Evolutionary conservation across 805 yeast species (phyloP).

Genomic region (Maudiozyma barnettii): DNA sequence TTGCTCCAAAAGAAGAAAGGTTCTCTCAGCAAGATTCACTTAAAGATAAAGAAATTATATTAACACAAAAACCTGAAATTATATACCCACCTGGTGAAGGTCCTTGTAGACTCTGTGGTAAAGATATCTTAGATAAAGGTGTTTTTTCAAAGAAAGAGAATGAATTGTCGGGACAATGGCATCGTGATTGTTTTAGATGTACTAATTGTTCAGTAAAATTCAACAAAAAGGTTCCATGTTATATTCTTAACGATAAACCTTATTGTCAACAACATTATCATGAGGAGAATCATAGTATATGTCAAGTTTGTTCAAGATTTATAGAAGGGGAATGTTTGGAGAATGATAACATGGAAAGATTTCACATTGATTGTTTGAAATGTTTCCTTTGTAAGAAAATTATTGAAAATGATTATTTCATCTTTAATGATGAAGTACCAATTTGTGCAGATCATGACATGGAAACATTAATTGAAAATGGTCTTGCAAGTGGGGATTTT

Average conservation of each 20-base stretch:
- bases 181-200: conserved; percentile 75
- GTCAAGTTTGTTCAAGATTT: conserved; percentile 63
- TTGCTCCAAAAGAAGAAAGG: conserved; percentile 2
- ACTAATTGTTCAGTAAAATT: conserved; percentile 49
- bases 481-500: background rate
- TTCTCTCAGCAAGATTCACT: background rate
- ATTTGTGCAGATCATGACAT: conserved; percentile 26
- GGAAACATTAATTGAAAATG: conserved; percentile 8
- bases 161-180: conserved; percentile 89
- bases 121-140: conserved; percentile 30
- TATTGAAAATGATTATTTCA: conserved; percentile 46
- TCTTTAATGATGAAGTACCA: conserved; percentile 24
- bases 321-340: conserved; percentile 91
- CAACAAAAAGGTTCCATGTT: conserved; percentile 55
- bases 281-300: conserved; percentile 60
- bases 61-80: background rate
- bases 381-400: conserved; percentile 51
- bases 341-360: conserved; percentile 58
- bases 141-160: conserved; percentile 1
- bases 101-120: conserved; percentile 69
- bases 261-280: conserved; percentile 77
- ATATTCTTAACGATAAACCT: conserved; percentile 71
- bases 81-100: conserved; percentile 55
- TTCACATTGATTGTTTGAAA: conserved; percentile 64
- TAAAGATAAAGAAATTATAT: background rate